Evolutionary conservation across 1,284 basidiomycete species (phyloP).

Genomic region (Puccinia sorghi): DNA sequence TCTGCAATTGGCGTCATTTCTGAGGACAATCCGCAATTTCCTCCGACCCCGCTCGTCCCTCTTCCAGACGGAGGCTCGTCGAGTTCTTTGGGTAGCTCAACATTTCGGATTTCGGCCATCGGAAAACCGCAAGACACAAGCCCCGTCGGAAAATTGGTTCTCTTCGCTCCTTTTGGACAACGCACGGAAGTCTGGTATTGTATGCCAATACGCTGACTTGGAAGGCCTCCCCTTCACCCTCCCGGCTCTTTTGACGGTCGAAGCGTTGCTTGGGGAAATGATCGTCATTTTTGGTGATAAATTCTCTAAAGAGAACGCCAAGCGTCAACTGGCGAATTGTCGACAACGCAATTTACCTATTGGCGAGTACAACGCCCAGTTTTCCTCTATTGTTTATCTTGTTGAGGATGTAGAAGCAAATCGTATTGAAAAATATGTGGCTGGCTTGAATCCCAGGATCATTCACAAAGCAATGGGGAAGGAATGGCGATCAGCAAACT

Average conservation of each 20-base stretch:
- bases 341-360: neutral
- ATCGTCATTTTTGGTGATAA: neutral
- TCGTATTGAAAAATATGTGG: neutral
- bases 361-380: conserved; percentile 23
- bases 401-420: conserved; percentile 20
- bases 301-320: neutral
- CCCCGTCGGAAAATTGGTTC: conserved; percentile 15
- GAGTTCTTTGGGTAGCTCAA: neutral
- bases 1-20: neutral
- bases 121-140: neutral
- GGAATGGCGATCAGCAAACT: neutral
- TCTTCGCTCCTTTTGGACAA: neutral
- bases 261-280: neutral
- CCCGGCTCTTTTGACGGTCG: neutral
- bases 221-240: neutral
- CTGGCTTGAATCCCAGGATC: conserved; percentile 3
- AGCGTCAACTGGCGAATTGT: neutral
- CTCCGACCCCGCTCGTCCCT: neutral
- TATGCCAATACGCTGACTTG: neutral
- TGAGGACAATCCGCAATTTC: neutral
- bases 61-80: neutral
- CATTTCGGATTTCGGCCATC: conserved; percentile 5
- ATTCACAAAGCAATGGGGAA: neutral
- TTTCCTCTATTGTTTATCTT: conserved; percentile 16
- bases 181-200: neutral